Evolutionary conservation across 2,329 filamentous ascomycete species (phyloP), one percentile per base, ranked within the genome.

Genomic region (Alternaria triticimaculans): DNA sequence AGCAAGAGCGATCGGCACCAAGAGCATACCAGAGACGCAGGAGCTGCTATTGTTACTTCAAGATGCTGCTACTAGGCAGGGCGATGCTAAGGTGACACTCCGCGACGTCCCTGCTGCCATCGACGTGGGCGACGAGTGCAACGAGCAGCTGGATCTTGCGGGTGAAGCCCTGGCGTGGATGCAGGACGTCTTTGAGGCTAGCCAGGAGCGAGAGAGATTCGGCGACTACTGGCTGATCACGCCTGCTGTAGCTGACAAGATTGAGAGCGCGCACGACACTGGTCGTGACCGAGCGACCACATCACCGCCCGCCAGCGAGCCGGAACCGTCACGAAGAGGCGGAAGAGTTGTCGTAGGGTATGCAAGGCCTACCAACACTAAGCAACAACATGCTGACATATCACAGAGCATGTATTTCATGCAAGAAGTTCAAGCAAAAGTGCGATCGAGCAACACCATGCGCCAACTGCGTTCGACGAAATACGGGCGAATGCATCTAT

Each of bases 11-110:
- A 83, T 97, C 15, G 83, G 84, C 1, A 90, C 88, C 33, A 98
- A 98, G 80, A 90, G 88, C 62, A 86, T 88, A 67, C 76, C 90
- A 9, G 93, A 97, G 79, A 88, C 96, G 33, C 85, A 86, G 26
- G 87, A 91, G 55, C 94, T 94, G 75, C 77, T 96, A 5, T 73
- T 83, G 7, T 77, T 92, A 1, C 84, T 97, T 6, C 83, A 88
- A 10, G 81, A 84, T 20, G 84, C 78, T 3, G 64, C 83, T 2
- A 69, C 82, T 6, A 78, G 84, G 37, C 75, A 80, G 44, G 70
- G 72, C 18, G 70, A 76, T 51, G 66, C 71, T 10, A 76, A 75
- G 72, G 18, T 80, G 68, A 82, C 74, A 76, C 85, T 57, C 81
- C 83, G 11, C 45, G 88, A 93, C 58, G 81, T 93, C 2, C 90